Conservation (phyloP, 805 yeast species). For the Ogataea naganishii region DNA sequence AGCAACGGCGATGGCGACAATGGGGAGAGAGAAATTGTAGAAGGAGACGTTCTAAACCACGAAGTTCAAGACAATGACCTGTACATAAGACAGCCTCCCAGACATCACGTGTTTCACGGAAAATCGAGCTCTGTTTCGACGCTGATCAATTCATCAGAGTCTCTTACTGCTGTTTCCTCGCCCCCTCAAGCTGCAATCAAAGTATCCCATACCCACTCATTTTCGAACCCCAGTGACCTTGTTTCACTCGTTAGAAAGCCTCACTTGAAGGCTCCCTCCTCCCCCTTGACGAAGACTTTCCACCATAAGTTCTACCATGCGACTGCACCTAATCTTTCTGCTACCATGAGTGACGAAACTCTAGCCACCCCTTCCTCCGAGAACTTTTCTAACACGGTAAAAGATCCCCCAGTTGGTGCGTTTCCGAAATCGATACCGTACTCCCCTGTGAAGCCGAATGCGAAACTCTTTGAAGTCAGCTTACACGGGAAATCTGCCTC, state of each 20-base stretch:
- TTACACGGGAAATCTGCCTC: not conserved
- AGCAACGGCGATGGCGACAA: not conserved
- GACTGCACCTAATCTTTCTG: slow-evolving; percentile 9
- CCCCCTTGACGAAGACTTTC: slow-evolving; percentile 16
- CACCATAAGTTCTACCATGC: slow-evolving; percentile 13
- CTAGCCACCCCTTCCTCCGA: not conserved
- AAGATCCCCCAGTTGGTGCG: not conserved
- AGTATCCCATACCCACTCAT: slow-evolving; percentile 15
- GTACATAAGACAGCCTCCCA: too few relatives aligned
- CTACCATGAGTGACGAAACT: not conserved
- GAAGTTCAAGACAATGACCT: too few relatives aligned
- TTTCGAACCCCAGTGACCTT: slow-evolving; percentile 18
- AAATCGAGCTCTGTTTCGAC: too few relatives aligned
- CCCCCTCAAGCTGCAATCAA: too few relatives aligned
- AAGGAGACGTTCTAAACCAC: too few relatives aligned
- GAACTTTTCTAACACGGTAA: not conserved
- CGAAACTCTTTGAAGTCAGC: not conserved
- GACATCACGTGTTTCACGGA: too few relatives aligned
- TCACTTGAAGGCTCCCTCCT: slow-evolving; percentile 8
- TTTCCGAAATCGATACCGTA: too few relatives aligned
- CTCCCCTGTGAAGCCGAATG: too few relatives aligned
- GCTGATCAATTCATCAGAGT: too few relatives aligned
- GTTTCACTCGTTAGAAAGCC: slow-evolving; percentile 4
- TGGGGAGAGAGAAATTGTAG: too few relatives aligned
- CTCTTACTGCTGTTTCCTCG: too few relatives aligned